These are phyloP conservation scores for Clitoria ternatea DNA, from an alignment of 306 rosid species.

Conservation along the genomic window DNA sequence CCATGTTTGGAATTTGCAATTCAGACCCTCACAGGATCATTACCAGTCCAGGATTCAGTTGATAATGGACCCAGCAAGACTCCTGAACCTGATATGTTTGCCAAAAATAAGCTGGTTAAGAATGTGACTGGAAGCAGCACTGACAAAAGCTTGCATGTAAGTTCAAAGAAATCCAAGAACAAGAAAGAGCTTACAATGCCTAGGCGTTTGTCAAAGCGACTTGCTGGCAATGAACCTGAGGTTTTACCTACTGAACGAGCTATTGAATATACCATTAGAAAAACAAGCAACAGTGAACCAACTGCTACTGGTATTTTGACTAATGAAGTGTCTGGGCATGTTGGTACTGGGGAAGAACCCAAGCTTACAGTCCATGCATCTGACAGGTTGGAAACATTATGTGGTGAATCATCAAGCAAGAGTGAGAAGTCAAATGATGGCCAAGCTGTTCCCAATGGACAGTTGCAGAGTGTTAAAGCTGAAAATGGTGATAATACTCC, in stretches of 20 bases:
- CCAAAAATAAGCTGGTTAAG: constrained; percentile 22
- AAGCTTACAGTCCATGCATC: constrained; percentile 21
- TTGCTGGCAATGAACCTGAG: constrained; percentile 48
- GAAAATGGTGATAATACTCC: constrained; percentile 10
- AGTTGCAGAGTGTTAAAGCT: constrained; percentile 24
- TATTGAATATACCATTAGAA: constrained; percentile 26
- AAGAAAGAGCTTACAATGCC: constrained; percentile 40
- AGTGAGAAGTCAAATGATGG: constrained; percentile 19
- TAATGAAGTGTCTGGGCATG: constrained; percentile 26
- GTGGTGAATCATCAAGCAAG: constrained; percentile 25
- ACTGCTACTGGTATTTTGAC: constrained; percentile 22
- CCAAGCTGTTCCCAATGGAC: constrained; percentile 31
- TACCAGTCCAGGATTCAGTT: constrained; percentile 44
- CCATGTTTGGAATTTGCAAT: constrained; percentile 75
- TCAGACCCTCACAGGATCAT: constrained; percentile 56
- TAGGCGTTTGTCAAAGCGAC: constrained; percentile 41
- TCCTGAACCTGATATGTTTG: constrained; percentile 18
- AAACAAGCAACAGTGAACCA: constrained; percentile 14
- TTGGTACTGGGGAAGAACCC: neutral
- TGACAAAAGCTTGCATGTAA: constrained; percentile 24
- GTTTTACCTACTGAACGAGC: constrained; percentile 35
- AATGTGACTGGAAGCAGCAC: constrained; percentile 28
- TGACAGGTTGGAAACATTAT: constrained; percentile 6
- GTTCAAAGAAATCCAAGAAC: constrained; percentile 37
- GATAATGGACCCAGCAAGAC: constrained; percentile 2